phyloP scores from a whole-genome alignment of 306 rosid species.

The Pachyrhizus erosus region DNA sequence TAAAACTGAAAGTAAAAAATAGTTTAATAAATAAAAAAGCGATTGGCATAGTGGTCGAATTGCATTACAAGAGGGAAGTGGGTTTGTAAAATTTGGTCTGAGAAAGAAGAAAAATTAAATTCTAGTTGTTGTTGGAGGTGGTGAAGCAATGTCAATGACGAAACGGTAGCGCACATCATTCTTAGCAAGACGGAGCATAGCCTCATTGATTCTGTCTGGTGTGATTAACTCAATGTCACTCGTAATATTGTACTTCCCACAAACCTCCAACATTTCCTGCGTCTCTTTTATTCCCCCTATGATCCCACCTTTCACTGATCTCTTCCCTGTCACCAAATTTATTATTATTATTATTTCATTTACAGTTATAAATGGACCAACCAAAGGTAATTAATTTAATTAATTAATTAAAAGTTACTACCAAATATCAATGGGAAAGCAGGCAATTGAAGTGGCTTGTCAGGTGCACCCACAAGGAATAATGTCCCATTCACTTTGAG shows the following conservation, averaged over 20 bases:
- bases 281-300: constrained; percentile 79
- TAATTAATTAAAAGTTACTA: too few relatives aligned
- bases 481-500: constrained; percentile 74
- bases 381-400: too few relatives aligned
- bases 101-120: neutral
- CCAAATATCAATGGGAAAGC: constrained; percentile 77
- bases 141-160: constrained; percentile 68
- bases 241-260: constrained; percentile 67
- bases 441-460: constrained; percentile 63
- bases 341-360: too few relatives aligned
- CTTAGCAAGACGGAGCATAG: constrained; percentile 57
- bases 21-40: too few relatives aligned
- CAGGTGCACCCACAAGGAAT: constrained; percentile 73
- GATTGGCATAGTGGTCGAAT: too few relatives aligned
- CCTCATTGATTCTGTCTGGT: constrained; percentile 57
- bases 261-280: constrained; percentile 69
- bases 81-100: too few relatives aligned
- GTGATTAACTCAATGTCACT: constrained; percentile 66
- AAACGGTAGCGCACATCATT: constrained; percentile 76
- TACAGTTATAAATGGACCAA: too few relatives aligned
- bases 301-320: constrained; percentile 75
- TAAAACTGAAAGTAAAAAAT: too few relatives aligned
- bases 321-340: constrained; percentile 52
- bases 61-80: too few relatives aligned
- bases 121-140: constrained; percentile 2